Base-by-base conservation (phyloP, 805 yeast species). In the Starmerella stigmatis region DNA sequence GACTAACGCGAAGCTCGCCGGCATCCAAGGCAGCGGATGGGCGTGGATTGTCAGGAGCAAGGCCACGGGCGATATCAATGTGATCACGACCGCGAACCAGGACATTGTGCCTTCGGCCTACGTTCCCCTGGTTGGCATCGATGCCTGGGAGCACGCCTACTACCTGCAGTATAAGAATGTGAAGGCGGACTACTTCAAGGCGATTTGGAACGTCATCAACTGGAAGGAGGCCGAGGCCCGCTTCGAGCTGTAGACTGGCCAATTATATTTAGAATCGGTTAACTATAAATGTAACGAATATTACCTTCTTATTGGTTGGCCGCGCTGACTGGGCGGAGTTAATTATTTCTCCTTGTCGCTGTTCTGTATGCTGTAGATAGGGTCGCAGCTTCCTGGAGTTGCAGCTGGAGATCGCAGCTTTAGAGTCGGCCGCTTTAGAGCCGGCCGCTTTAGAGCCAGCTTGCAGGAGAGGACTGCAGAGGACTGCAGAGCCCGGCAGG, bases 81-180 rank as follows among this genome's bases (percentile, higher is more conserved):
- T 86, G 45, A 80, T 84, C 45, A 82, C 83, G 64, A 81, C 84
- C 55, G 70, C 76, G 56, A 86, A 86, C 72, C 96, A 86, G 68
- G 95, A 86, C 66, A 82, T 92, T 15, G 86, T 82, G 32, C 69
- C 78, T 40, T 83, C 84, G 40, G 63, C 75, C 9, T 72, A 76
- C 63, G 69, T 74, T 38, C 94, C 95, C 36, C 67, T 86, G 58
- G 73, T 86, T 46, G 95, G 94, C 44, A 82, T 86, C 61, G 96
- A 86, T 59, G 94, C 94, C 49, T 86, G 96, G 96, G 96, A 86
- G 68, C 96, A 86, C 62, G 95, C 96, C 45, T 86, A 86, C 73
- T 86, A 86, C 74, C 73, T 86, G 66, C 95, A 86, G 67, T 86
- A 86, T 72, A 80, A 83, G 70, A 86, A 86, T 70, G 86, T 80